Conservation (phyloP, 345 rosid species). For the Nasturtium officinale region DNA sequence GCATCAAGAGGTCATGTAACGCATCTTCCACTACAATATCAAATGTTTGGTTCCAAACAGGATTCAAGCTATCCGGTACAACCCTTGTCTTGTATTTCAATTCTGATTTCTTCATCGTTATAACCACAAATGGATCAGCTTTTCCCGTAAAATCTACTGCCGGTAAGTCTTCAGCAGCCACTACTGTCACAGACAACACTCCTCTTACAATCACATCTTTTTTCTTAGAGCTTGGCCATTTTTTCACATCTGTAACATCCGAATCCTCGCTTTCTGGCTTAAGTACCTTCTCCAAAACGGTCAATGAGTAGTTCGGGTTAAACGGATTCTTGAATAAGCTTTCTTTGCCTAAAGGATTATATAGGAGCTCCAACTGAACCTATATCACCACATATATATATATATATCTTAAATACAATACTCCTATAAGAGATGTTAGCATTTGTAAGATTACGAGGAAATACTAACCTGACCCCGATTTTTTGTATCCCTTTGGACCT, state of each 20-base stretch:
- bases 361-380: constrained; percentile 89
- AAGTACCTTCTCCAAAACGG: constrained; percentile 77
- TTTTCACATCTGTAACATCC: constrained; percentile 34
- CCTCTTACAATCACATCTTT: constrained; percentile 77
- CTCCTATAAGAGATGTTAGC: background rate
- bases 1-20: constrained; percentile 71
- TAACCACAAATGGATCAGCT: constrained; percentile 80
- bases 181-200: constrained; percentile 72
- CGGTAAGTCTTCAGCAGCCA: constrained; percentile 77
- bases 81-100: constrained; percentile 77
- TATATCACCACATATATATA: constrained; percentile 18
- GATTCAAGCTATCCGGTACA: constrained; percentile 72
- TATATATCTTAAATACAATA: background rate
- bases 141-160: constrained; percentile 73
- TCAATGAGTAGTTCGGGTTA: constrained; percentile 55
- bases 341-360: constrained; percentile 66
- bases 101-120: constrained; percentile 75
- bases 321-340: constrained; percentile 59
- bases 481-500: constrained; percentile 82
- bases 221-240: constrained; percentile 44
- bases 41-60: constrained; percentile 95
- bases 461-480: constrained; percentile 69
- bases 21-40: constrained; percentile 96
- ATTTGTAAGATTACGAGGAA: background rate
- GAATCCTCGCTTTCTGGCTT: constrained; percentile 47